Evolutionary conservation across 768 basidiomycete species (phyloP).

Genomic region (Rubroboletus pulcherrimus): DNA sequence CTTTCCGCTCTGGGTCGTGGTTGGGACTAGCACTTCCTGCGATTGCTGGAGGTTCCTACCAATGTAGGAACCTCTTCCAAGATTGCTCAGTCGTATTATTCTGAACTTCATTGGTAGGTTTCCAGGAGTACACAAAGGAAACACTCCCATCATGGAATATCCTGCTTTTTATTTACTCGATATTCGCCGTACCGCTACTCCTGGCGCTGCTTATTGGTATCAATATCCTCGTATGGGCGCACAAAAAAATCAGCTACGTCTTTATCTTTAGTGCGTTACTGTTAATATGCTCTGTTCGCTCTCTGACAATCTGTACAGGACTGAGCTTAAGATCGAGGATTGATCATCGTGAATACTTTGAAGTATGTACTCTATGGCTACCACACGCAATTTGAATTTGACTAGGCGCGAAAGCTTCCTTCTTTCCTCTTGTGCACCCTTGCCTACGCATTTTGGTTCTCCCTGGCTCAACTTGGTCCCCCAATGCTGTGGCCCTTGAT

Average conservation of each 20-base stretch:
- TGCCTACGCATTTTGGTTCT: constrained; percentile 80
- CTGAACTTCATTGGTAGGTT: constrained; percentile 39
- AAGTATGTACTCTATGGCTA: constrained; percentile 37
- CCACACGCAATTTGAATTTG: background rate
- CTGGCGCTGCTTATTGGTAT: constrained; percentile 75
- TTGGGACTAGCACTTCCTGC: constrained; percentile 74
- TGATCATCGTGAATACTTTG: constrained; percentile 76
- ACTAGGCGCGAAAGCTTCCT: constrained; percentile 55
- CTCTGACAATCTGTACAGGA: constrained; percentile 40
- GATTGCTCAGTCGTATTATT: background rate
- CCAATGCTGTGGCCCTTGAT: constrained; percentile 78
- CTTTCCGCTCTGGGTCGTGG: constrained; percentile 69
- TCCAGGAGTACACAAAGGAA: constrained; percentile 47
- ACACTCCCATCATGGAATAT: constrained; percentile 67
- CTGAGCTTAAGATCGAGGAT: constrained; percentile 66
- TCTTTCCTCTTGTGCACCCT: constrained; percentile 73
- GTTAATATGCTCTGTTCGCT: background rate
- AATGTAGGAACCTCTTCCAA: constrained; percentile 31
- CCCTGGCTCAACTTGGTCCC: constrained; percentile 64
- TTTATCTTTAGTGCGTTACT: constrained; percentile 74
- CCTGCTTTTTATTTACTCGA: constrained; percentile 75
- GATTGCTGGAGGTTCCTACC: constrained; percentile 60
- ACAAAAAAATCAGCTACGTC: constrained; percentile 82
- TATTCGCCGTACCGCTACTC: constrained; percentile 68
- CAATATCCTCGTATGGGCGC: constrained; percentile 79